Evolutionary conservation across 805 yeast genomes (phyloP).

Genomic region (Phaffomyces opuntiae): DNA sequence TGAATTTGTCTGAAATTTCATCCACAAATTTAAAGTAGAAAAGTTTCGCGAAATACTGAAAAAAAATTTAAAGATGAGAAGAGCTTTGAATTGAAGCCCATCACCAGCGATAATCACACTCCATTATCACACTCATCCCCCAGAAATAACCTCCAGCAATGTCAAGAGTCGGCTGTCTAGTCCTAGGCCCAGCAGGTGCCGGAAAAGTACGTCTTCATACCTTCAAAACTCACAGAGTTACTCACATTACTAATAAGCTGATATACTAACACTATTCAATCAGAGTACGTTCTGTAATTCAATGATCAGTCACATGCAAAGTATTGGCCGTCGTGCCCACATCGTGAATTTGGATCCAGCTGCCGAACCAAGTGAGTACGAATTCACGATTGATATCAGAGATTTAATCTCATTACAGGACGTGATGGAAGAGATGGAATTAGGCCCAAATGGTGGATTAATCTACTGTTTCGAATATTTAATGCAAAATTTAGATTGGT

Average conservation of each 20-base stretch:
- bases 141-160: constrained; percentile 29
- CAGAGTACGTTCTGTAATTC: constrained; percentile 83
- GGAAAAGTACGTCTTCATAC: constrained; percentile 46
- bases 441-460: constrained; percentile 94
- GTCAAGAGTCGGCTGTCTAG: constrained; percentile 94
- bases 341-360: constrained; percentile 96
- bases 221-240: not conserved
- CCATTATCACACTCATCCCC: no score
- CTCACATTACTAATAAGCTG: no score
- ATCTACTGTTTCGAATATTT: constrained; percentile 91
- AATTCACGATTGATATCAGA: constrained; percentile 86
- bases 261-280: not conserved
- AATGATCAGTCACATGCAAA: constrained; percentile 79
- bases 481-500: constrained; percentile 88
- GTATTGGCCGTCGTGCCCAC: constrained; percentile 88
- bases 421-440: constrained; percentile 88
- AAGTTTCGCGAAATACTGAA: no score
- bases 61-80: no score
- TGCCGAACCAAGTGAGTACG: constrained; percentile 87
- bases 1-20: no score
- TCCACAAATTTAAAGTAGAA: no score
- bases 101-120: no score
- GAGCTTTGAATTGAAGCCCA: no score
- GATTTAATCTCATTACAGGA: constrained; percentile 87
- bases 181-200: constrained; percentile 96